A percentile compares a stretch with the other conserved stretches of the same genome.
phyloP scores from a whole-genome alignment of 768 basidiomycete genomes.

The Gymnopilus dilepis region DNA sequence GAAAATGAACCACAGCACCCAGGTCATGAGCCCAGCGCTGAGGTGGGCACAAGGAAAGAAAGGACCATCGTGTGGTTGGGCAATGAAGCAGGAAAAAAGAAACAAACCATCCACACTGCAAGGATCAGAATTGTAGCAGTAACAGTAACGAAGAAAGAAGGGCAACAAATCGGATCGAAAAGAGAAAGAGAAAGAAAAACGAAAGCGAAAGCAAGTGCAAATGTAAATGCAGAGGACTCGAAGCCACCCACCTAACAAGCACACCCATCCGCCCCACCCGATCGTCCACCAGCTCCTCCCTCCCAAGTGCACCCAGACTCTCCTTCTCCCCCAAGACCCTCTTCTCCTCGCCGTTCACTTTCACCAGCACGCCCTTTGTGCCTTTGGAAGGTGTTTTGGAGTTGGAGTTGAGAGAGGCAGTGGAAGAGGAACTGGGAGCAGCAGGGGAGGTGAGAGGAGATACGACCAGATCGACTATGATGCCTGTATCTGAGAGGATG shows the following conservation, averaged over 20 bases:
- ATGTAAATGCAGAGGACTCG: too few species aligned
- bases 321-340: slow-evolving; percentile 78
- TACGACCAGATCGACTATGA: slow-evolving; percentile 22
- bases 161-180: slow-evolving; percentile 27
- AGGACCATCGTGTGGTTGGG: slow-evolving; percentile 1
- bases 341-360: slow-evolving; percentile 55
- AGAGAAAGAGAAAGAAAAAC: slow-evolving; percentile 9
- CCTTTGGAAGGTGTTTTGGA: slow-evolving; percentile 10
- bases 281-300: slow-evolving; percentile 80
- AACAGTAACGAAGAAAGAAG: too few species aligned
- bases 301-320: slow-evolving; percentile 68
- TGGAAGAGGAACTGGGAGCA: background rate
- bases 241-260: slow-evolving; percentile 72
- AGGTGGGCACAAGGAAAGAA: too few species aligned
- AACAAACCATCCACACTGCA: too few species aligned
- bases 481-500: slow-evolving; percentile 3
- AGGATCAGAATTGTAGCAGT: too few species aligned
- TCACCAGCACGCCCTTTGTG: slow-evolving; percentile 39
- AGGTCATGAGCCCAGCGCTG: too few species aligned
- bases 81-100: background rate
- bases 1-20: too few species aligned
- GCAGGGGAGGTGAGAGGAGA: slow-evolving; percentile 10
- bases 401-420: background rate
- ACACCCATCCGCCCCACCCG: slow-evolving; percentile 67
- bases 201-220: slow-evolving; percentile 15